Conservation (phyloP, 2,329 filamentous ascomycete genomes). For the Knoxdaviesia proteae region DNA sequence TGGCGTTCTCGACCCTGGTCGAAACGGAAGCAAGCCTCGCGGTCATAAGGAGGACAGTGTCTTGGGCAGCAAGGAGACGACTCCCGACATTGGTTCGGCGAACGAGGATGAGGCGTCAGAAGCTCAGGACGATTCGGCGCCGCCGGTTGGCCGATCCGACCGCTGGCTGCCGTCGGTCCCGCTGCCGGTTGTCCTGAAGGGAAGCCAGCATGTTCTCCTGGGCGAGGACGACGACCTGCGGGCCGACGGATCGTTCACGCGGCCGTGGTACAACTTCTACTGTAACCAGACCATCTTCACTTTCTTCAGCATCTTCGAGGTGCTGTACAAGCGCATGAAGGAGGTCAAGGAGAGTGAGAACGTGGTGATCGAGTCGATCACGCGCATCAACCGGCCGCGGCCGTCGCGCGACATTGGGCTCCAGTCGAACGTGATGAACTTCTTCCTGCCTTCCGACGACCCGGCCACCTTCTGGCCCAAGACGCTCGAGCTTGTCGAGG, state of each 20-base stretch:
- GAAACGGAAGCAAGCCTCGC: slow-evolving; percentile 48
- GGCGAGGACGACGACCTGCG: slow-evolving; percentile 43
- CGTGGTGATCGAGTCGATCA: slow-evolving; percentile 52
- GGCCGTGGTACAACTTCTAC: slow-evolving; percentile 74
- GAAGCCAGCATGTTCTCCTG: slow-evolving; percentile 29
- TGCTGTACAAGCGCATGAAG: slow-evolving; percentile 66
- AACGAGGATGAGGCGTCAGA: slow-evolving; percentile 58
- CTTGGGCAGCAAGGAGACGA: slow-evolving; percentile 73
- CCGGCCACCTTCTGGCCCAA: slow-evolving; percentile 63
- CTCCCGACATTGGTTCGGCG: slow-evolving; percentile 60
- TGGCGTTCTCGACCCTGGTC: slow-evolving; percentile 61
- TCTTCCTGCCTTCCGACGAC: slow-evolving; percentile 44
- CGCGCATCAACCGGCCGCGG: slow-evolving; percentile 52
- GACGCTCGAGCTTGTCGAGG: slow-evolving; percentile 68
- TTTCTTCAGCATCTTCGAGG: slow-evolving; percentile 85
- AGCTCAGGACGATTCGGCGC: slow-evolving; percentile 35
- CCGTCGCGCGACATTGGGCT: slow-evolving; percentile 70
- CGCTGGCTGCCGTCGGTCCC: slow-evolving; percentile 43
- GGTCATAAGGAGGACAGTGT: slow-evolving; percentile 61
- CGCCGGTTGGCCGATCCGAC: slow-evolving; percentile 13
- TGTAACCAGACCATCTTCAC: slow-evolving; percentile 81
- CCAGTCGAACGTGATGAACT: slow-evolving; percentile 56
- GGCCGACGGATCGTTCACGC: slow-evolving; percentile 61
- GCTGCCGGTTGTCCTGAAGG: slow-evolving; percentile 28
- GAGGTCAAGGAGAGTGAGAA: slow-evolving; percentile 65